Percentiles rank a stretch among this genome's conserved stretches.
phyloP scores from a whole-genome alignment of 1,284 basidiomycete genomes.

The Mycena sp. region DNA sequence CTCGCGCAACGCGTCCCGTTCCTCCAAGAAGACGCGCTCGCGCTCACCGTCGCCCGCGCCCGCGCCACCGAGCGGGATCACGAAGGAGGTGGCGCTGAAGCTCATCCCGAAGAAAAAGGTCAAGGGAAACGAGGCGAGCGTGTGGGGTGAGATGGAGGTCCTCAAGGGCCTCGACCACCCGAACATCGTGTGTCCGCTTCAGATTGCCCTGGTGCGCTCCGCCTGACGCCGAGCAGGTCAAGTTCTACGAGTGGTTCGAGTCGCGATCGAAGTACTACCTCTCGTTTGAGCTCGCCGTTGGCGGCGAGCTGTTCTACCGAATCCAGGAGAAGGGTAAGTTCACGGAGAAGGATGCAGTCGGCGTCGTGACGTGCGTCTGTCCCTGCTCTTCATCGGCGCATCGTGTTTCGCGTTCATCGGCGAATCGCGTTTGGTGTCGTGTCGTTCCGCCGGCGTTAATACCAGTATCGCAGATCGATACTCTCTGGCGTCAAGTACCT shows the following conservation, averaged over 20 bases:
- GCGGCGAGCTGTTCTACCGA: constrained; percentile 91
- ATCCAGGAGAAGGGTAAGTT: constrained; percentile 88
- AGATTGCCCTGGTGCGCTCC: neutral
- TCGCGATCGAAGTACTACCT: constrained; percentile 92
- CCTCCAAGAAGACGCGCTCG: constrained; percentile 19
- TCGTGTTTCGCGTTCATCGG: neutral
- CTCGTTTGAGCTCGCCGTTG: constrained; percentile 89
- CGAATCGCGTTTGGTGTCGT: neutral
- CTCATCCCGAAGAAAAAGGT: constrained; percentile 93
- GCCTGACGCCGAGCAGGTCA: constrained; percentile 63
- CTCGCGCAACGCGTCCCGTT: constrained; percentile 32
- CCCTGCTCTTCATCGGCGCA: constrained; percentile 1
- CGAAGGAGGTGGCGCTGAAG: constrained; percentile 86
- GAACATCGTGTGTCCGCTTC: constrained; percentile 75
- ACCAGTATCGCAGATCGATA: constrained; percentile 62
- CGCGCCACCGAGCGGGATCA: constrained; percentile 43
- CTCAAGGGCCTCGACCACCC: constrained; percentile 87
- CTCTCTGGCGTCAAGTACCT: constrained; percentile 84
- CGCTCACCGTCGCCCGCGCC: constrained; percentile 38
- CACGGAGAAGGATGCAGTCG: constrained; percentile 87
- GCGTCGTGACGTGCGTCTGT: constrained; percentile 74
- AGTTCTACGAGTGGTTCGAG: constrained; percentile 95
- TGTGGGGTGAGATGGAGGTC: constrained; percentile 92
- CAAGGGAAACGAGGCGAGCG: constrained; percentile 85
- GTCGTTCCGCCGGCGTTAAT: no score